phyloP scores from a whole-genome alignment of 106 monocot genomes.

The Apostasia ramifera region DNA sequence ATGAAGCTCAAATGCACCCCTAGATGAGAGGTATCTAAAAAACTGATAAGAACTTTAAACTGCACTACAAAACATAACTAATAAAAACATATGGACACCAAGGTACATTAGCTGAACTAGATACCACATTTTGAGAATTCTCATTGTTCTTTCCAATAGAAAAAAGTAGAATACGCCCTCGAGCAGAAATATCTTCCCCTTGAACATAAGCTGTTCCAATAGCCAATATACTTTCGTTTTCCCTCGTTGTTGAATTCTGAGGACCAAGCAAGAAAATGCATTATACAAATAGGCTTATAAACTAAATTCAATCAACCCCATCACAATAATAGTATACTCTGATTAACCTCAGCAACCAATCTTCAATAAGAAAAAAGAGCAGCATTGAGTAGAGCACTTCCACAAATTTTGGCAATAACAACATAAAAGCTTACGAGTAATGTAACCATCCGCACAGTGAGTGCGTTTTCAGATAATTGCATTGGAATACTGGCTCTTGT shows the following conservation, averaged over 20 bases:
- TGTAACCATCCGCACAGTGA: conserved; percentile 83
- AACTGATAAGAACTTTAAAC: not conserved
- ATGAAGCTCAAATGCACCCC: not conserved
- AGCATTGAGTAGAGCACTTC: no score
- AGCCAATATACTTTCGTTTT: conserved; percentile 86
- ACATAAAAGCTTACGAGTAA: conserved; percentile 53
- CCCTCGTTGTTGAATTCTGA: conserved; percentile 76
- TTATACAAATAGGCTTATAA: no score
- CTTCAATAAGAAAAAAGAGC: not conserved
- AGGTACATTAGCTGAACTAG: not conserved
- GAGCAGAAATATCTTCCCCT: conserved; percentile 89
- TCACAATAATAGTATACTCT: not conserved
- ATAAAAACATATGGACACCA: no score
- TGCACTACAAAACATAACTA: not conserved
- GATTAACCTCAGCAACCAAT: not conserved
- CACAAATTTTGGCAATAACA: not conserved
- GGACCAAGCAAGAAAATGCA: not conserved
- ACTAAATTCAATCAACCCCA: no score
- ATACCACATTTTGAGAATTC: conserved; percentile 67
- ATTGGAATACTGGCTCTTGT: conserved; percentile 77
- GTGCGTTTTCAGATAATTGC: conserved; percentile 86
- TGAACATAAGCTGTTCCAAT: conserved; percentile 95
- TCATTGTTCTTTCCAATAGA: conserved; percentile 61
- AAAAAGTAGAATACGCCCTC: conserved; percentile 84
- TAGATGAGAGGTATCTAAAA: no score